Evolutionary conservation across 1,284 basidiomycete genomes (phyloP), one percentile per base, ranked within the genome.

Genomic region (Apiotrichum domesticum): DNA sequence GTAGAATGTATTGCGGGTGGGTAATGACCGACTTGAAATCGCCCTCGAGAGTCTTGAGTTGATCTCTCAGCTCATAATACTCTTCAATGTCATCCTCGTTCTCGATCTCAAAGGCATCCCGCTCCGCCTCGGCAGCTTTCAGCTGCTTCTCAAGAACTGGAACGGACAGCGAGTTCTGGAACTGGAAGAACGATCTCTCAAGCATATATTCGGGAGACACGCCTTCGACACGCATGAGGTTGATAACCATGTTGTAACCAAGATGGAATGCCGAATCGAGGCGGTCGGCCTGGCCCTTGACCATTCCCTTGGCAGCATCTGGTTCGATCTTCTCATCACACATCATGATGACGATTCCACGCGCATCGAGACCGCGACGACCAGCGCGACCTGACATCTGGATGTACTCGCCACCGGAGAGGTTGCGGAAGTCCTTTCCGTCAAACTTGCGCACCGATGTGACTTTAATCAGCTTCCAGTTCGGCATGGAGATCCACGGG

Each of bases 331-430:
- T 97, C 78, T 97, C 93, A 76, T 98, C 95, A 73, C 89, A 91
- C 96, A 99, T 98, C 92, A 99, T 92, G 70, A 99, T 98, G 62
- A 99, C 96, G 55, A 99, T 93, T 62, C 96, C 96, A n/a, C 96
- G 85, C 64, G 98, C 95, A 73, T 99, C 96, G 56, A 98, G 79
- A 46, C 96, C 96, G 79, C 96, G 86, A 72, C 96, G 87, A 67
- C 96, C 96, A 4, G 96, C 96, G 64, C 96, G 89, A 55, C 96
- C 96, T 1, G 93, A 95, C 96, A 99, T 99, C 73, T 98, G 94
- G 66, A 96, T 94, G 76, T 97, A 97, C 80, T 97, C 94, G 55
- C 75, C 75, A 52, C 79, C 78, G 45, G 80, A 88, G 45, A 99
- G 80, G 71, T 93, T 90, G 40, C 96, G 83, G 79, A 97, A 96